A percentile compares a stretch with the other conserved stretches of the same genome.
Evolutionary conservation across 495 filamentous ascomycete species (phyloP).

Genomic region (Gamarada debralockiae): DNA sequence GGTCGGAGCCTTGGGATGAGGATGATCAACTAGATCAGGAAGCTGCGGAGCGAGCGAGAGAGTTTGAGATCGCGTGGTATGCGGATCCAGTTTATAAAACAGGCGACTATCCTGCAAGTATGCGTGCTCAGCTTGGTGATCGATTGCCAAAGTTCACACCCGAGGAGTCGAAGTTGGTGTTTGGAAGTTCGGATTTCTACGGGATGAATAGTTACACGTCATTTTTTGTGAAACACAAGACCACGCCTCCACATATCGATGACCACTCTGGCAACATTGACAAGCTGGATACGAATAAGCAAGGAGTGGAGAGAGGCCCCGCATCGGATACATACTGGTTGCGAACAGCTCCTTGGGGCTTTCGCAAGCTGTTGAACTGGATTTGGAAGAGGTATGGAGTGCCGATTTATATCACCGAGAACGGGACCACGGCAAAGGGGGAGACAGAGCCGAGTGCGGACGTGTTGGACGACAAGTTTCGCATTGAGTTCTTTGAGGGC

Average conservation of each 20-base stretch:
- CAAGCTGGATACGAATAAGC: constrained; percentile 61
- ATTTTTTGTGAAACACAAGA: constrained; percentile 70
- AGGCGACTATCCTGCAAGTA: constrained; percentile 65
- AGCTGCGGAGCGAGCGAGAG: constrained; percentile 57
- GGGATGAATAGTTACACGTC: constrained; percentile 82
- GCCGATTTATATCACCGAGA: constrained; percentile 81
- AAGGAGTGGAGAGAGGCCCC: constrained; percentile 62
- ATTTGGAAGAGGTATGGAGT: constrained; percentile 69
- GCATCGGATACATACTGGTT: constrained; percentile 73
- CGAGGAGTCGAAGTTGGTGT: constrained; percentile 61
- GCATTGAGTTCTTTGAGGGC: constrained; percentile 64
- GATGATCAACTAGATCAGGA: constrained; percentile 50
- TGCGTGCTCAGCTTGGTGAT: constrained; percentile 67
- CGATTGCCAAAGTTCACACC: constrained; percentile 59
- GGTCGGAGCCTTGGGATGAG: constrained; percentile 50
- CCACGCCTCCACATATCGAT: constrained; percentile 47
- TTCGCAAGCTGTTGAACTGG: constrained; percentile 74
- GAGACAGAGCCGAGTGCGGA: constrained; percentile 68
- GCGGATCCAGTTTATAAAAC: constrained; percentile 60
- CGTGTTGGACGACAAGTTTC: constrained; percentile 67
- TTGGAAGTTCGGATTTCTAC: constrained; percentile 73
- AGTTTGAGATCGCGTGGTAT: constrained; percentile 60
- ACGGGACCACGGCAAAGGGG: constrained; percentile 71
- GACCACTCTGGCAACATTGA: constrained; percentile 70
- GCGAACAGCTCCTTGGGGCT: constrained; percentile 61